Evolutionary conservation across 1,284 basidiomycete species (phyloP).

Genomic region (Ustilago xerochloae): DNA sequence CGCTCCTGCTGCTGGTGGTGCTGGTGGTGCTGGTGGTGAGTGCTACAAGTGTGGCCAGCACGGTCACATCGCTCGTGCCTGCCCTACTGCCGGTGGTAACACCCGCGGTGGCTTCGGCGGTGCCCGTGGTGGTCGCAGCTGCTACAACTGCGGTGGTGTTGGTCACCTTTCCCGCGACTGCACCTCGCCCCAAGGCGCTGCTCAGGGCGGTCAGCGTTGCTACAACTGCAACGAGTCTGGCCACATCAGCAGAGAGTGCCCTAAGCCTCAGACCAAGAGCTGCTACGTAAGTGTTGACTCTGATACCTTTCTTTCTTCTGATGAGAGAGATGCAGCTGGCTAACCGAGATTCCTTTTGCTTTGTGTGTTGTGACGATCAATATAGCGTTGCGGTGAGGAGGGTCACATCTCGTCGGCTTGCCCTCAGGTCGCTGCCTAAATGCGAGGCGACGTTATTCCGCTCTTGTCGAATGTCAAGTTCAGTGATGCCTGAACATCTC

Average conservation of each 20-base stretch:
- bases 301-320: background rate
- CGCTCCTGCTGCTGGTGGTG: slow-evolving; percentile 33
- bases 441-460: background rate
- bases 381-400: slow-evolving; percentile 45
- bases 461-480: background rate
- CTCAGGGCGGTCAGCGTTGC: slow-evolving; percentile 52
- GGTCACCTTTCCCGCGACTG: slow-evolving; percentile 65
- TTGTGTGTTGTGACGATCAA: background rate
- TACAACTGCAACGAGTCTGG: slow-evolving; percentile 66
- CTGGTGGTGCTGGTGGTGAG: slow-evolving; percentile 54
- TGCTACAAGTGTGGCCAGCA: slow-evolving; percentile 63
- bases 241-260: slow-evolving; percentile 63
- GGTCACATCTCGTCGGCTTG: slow-evolving; percentile 51
- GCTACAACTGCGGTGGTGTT: slow-evolving; percentile 66
- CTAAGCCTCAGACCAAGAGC: slow-evolving; percentile 59
- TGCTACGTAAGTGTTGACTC: slow-evolving; percentile 51
- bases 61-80: slow-evolving; percentile 64
- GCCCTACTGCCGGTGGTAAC: slow-evolving; percentile 50
- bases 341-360: background rate
- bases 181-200: slow-evolving; percentile 54
- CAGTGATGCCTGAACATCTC: background rate
- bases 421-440: slow-evolving; percentile 41
- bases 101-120: slow-evolving; percentile 40
- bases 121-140: slow-evolving; percentile 48
- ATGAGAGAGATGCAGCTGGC: background rate